Evolutionary conservation across 2,329 filamentous ascomycete genomes (phyloP).

Genomic region (Microdochium bolleyi): DNA sequence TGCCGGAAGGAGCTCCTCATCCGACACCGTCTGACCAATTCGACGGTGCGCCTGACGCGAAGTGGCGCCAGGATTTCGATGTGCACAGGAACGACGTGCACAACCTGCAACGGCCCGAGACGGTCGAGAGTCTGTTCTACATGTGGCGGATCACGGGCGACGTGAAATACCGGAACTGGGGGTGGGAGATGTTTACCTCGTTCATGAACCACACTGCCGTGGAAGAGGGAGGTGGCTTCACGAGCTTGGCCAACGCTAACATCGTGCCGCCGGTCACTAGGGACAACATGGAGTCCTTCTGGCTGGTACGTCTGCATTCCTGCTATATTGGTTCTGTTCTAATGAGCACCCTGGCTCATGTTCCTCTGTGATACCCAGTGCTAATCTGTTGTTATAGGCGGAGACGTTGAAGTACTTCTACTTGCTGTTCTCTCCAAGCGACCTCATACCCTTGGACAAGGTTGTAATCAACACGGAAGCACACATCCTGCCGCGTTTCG

Average conservation of each 20-base stretch:
- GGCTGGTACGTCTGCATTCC: slow-evolving; percentile 59
- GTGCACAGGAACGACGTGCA: slow-evolving; percentile 80
- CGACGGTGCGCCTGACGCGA: slow-evolving; percentile 41
- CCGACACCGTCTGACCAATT: slow-evolving; percentile 39
- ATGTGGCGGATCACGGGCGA: slow-evolving; percentile 98
- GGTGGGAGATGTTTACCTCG: slow-evolving; percentile 95
- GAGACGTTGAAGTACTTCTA: slow-evolving; percentile 99
- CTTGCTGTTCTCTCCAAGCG: slow-evolving; percentile 78
- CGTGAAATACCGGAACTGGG: slow-evolving; percentile 84
- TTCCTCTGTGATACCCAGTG: too few relatives aligned
- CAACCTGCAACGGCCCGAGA: slow-evolving; percentile 93
- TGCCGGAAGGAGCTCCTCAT: slow-evolving; percentile 48
- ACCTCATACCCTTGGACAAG: slow-evolving; percentile 76
- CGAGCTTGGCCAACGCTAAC: slow-evolving; percentile 70
- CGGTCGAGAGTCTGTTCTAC: slow-evolving; percentile 92
- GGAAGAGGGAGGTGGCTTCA: slow-evolving; percentile 71
- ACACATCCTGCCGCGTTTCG: slow-evolving; percentile 81
- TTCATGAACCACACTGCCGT: slow-evolving; percentile 84
- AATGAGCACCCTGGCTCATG: background rate
- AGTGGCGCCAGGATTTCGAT: slow-evolving; percentile 71
- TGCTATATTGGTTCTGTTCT: slow-evolving; percentile 1
- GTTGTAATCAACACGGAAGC: slow-evolving; percentile 95
- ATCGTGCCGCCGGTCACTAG: slow-evolving; percentile 57
- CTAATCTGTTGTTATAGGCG: slow-evolving; percentile 42
- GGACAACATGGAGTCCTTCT: slow-evolving; percentile 99